Base-by-base conservation (phyloP, 2,329 filamentous ascomycete species). In the Scopulariopsis brevicaulis region DNA sequence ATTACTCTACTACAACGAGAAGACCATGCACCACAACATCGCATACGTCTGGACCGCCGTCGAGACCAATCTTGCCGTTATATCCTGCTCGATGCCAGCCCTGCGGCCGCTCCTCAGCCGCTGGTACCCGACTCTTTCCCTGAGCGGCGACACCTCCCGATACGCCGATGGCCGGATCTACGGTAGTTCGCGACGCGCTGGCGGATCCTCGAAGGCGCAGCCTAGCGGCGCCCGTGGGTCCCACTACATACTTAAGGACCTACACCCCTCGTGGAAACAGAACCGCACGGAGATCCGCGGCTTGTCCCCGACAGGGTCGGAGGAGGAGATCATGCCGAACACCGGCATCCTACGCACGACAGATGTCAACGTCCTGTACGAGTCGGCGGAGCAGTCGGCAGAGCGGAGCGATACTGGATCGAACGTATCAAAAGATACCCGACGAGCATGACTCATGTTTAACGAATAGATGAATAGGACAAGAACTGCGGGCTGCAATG, bases 291-390 rank as follows among this genome's bases (percentile, higher is more conserved):
- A 70, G 58, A 68, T 71, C 37, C 65, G 70, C 35, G 64, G 67
- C n/a, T 61, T 62, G 28, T 70, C 69, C 51, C 67, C 70, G 2
- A 67, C 64, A 3, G 66, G 65, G 3, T 70, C 66, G 15, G 69
- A 73, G 61, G 70, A 73, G 62, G 70, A 72, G 60, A 72, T 72
- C 48, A 71, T 73, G 66, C 68, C 70, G 2, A 69, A 71, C 60
- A 69, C 71, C 55, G 70, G 71, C 43, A 73, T 73, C 37, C 62
- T 73, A 55, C 65, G 70, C 43, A 72, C 70, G 10, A 56, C 54
- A 32, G 40, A 56, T 14, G 40, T 56, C 12, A 22, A 50, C 46
- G 46, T 50, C 46, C 4, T 50, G 12, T 50, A 50, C n/a, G 46
- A 50, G 46, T 24, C 46, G 46, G 46, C 46, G 20, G 46, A 24